Conservation (phyloP, 1,284 basidiomycete species). For the Austropuccinia psidii region DNA sequence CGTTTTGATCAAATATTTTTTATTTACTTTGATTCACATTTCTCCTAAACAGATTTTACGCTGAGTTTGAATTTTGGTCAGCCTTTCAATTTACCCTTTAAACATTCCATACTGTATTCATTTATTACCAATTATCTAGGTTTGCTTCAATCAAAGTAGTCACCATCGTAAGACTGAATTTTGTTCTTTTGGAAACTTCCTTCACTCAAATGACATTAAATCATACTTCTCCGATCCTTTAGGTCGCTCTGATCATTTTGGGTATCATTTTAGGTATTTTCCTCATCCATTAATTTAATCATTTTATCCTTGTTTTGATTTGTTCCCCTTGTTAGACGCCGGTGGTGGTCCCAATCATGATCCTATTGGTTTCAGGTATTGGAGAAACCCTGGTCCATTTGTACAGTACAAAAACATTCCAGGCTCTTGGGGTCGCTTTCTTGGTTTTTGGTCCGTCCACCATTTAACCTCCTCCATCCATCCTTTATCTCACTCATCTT, state of each 20-base stretch:
- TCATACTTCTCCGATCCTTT: not conserved
- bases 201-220: no score
- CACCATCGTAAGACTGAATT: conserved; percentile 52
- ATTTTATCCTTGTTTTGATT: no score
- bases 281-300: no score
- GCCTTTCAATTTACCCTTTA: not conserved
- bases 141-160: conserved; percentile 66
- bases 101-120: no score
- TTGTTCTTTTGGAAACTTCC: no score
- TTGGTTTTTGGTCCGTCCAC: conserved; percentile 21
- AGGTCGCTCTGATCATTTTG: conserved; percentile 28
- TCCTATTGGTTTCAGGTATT: conserved; percentile 43
- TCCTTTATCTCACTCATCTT: not conserved
- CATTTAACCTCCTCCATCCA: no score
- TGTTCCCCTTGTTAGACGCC: not conserved
- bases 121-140: no score
- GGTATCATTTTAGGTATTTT: conserved; percentile 24
- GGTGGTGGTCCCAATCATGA: conserved; percentile 33
- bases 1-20: not conserved
- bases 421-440: conserved; percentile 20
- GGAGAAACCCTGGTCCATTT: conserved; percentile 51
- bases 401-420: conserved; percentile 44
- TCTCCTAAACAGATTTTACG: conserved; percentile 34
- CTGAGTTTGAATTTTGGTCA: conserved; percentile 34
- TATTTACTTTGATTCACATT: no score